These are phyloP conservation scores for Geosiphon pyriformis DNA, from an alignment of 192 early-diverging fungal genomes.

Conservation along the genomic window DNA sequence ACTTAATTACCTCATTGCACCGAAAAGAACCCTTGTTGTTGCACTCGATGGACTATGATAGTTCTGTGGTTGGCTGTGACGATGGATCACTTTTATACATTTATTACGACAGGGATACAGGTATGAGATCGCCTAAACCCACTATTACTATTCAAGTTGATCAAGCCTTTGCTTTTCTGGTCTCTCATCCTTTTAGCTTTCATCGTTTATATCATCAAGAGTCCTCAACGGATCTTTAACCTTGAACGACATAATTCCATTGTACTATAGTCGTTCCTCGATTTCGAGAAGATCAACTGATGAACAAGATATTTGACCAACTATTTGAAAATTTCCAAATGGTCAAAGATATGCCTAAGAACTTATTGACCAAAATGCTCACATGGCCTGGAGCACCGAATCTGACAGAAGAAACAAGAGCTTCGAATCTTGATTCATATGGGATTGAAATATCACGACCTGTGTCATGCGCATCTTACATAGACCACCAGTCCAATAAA, in stretches of 20 bases:
- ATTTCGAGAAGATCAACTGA: not conserved
- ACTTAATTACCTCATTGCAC: not conserved
- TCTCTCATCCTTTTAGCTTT: no score
- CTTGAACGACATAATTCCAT: no score
- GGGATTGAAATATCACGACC: not conserved
- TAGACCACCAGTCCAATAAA: not conserved
- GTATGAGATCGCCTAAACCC: no score
- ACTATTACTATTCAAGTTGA: no score
- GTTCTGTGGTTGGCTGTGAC: not conserved
- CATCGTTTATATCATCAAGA: no score
- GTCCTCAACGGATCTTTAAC: no score
- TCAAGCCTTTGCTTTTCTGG: no score
- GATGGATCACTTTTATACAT: not conserved
- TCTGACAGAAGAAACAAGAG: not conserved
- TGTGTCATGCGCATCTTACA: not conserved
- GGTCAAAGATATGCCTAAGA: not conserved
- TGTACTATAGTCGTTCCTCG: not conserved
- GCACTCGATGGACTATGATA: not conserved
- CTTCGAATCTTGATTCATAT: not conserved
- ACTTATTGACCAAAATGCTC: not conserved
- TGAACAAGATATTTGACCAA: not conserved
- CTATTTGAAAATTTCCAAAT: not conserved
- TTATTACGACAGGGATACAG: not conserved
- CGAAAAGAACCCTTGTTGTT: not conserved
- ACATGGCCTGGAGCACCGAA: no score